Evolutionary conservation across 1,284 basidiomycete genomes (phyloP), one percentile per base, ranked within the genome.

Genomic region (Fistulinella cinereoalba): DNA sequence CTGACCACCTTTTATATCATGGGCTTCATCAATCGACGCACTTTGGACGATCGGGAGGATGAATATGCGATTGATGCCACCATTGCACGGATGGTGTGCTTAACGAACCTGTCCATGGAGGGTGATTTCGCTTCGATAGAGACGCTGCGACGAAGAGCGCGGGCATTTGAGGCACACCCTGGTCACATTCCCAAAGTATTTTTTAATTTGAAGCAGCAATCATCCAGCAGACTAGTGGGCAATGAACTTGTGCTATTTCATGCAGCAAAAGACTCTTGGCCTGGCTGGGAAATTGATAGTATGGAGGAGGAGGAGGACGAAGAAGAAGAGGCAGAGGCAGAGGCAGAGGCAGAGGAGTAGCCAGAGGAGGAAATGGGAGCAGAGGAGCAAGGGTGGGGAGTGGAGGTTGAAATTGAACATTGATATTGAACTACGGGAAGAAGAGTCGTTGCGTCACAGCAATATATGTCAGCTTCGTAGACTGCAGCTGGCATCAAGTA

Each of bases 41-140:
- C 5, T 31, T 8, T 15, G 13, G 10, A 45, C 31, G 3, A 1
- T 2, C 39, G 33, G 21, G 27, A 16, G 1, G 46, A 50, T 12
- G 51, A 44, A 21, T 28, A 33, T n/a, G 43, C 54, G 3, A 45
- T 54, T 8, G 54, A 55, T 24, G 32, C 23, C 12, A 24, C 6
- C 19, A 42, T 49, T 16, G 7, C 28, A 9, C 19, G 38, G 11
- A 45, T 54, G 51, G n/a, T 7, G n/a, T 6, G 15, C 31, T 15
- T 32, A n/a, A 32, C 12, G 31, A n/a, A 16, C 12, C 15, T 32
- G 31, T 4, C 16, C 3, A 15, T 32, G 15, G 8, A 6, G 3
- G 13, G 8, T 3, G 15, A 16, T 13, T 1, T 53, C 11, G 54
- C 43, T 5, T 53, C 54, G 4, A 37, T 45, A 21, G 39, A 18